A percentile compares a stretch with the other conserved stretches of the same genome.
These are phyloP conservation scores for Colletotrichum brevisporum DNA, from an alignment of 2,329 filamentous ascomycete species.

Conservation along the genomic window DNA sequence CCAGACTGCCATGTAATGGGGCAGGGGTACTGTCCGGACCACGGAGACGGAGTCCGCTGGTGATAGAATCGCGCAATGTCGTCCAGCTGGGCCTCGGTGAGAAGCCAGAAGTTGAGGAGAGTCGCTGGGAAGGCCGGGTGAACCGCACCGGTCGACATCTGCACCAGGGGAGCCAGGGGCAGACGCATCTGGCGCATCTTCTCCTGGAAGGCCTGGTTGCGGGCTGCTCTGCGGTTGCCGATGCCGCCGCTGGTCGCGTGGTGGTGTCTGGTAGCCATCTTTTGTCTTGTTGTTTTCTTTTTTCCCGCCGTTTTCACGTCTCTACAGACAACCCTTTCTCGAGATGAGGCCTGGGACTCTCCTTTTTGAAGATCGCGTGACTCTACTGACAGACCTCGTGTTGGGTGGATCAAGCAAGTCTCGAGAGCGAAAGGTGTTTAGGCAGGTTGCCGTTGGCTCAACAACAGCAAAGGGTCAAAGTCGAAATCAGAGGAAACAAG, in stretches of 20 bases:
- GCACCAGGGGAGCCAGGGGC: slow-evolving; percentile 76
- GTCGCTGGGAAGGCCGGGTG: slow-evolving; percentile 77
- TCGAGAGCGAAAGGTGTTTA: neutral
- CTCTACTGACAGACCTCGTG: too few species aligned
- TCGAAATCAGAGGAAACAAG: neutral
- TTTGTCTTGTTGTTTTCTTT: neutral
- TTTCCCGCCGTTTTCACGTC: neutral
- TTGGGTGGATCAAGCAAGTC: too few species aligned
- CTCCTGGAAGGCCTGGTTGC: slow-evolving; percentile 65
- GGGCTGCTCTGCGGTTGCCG: slow-evolving; percentile 55
- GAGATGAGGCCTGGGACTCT: neutral
- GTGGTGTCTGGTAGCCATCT: slow-evolving; percentile 40
- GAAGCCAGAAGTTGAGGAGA: slow-evolving; percentile 80
- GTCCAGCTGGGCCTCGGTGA: slow-evolving; percentile 80
- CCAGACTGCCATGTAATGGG: slow-evolving; percentile 73
- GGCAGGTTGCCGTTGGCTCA: neutral
- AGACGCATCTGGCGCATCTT: slow-evolving; percentile 78
- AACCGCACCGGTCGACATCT: slow-evolving; percentile 71
- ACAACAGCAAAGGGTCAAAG: neutral
- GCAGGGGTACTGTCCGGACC: slow-evolving; percentile 74
- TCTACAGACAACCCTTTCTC: neutral
- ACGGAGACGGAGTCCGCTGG: slow-evolving; percentile 72
- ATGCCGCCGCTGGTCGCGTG: slow-evolving; percentile 44
- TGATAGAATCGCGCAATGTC: slow-evolving; percentile 80
- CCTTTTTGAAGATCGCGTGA: neutral